These are phyloP conservation scores for Sanghuangporus weigelae DNA, from an alignment of 1,284 basidiomycete species.

Conservation along the genomic window DNA sequence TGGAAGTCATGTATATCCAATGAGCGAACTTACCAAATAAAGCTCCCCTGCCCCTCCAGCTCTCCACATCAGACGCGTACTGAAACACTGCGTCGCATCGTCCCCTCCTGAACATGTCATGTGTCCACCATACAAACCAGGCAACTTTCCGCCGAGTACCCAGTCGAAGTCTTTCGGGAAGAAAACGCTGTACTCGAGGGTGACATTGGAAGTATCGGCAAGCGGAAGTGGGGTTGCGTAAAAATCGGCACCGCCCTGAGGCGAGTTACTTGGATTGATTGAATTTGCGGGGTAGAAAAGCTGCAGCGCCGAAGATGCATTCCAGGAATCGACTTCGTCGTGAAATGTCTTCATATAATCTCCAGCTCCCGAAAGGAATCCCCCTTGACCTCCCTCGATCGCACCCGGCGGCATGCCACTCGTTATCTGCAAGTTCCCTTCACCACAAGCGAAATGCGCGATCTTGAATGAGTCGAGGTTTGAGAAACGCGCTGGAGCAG, in stretches of 20 bases:
- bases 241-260: slow-evolving; percentile 28
- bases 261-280: slow-evolving; percentile 24
- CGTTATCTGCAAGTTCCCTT: slow-evolving; percentile 50
- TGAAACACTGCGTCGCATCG: slow-evolving; percentile 59
- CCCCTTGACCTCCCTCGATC: slow-evolving; percentile 21
- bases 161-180: slow-evolving; percentile 36
- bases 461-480: slow-evolving; percentile 59
- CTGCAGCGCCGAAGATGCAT: slow-evolving; percentile 30
- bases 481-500: slow-evolving; percentile 44
- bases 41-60: slow-evolving; percentile 55
- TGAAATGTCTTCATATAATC: slow-evolving; percentile 3
- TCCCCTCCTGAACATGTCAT: slow-evolving; percentile 64
- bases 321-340: slow-evolving; percentile 21
- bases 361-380: neutral
- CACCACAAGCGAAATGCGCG: slow-evolving; percentile 48
- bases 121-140: slow-evolving; percentile 68
- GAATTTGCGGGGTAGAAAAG: slow-evolving; percentile 25
- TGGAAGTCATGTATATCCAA: neutral
- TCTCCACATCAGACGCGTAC: slow-evolving; percentile 75
- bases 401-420: slow-evolving; percentile 37
- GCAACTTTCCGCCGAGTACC: slow-evolving; percentile 67
- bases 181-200: slow-evolving; percentile 25
- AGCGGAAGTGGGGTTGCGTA: slow-evolving; percentile 22
- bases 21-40: slow-evolving; percentile 51
- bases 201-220: slow-evolving; percentile 21